Evolutionary conservation across 1,284 basidiomycete genomes (phyloP).

Genomic region (Stygiomarasmius scandens): DNA sequence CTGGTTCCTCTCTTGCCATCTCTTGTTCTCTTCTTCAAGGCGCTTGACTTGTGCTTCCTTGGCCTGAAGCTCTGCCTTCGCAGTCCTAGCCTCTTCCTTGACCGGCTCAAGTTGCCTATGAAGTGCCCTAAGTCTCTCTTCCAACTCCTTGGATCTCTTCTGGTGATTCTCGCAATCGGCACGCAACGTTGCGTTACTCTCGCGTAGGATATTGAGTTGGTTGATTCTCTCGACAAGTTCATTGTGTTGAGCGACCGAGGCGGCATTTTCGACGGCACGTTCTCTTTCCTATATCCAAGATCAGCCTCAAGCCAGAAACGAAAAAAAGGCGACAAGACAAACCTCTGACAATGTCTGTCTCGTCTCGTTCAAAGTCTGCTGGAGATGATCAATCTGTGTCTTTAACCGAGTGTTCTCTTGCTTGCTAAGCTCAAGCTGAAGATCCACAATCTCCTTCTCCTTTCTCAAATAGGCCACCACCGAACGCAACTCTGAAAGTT

Average conservation of each 20-base stretch:
- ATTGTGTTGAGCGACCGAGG: slow-evolving; percentile 80
- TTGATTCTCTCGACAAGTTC: slow-evolving; percentile 89
- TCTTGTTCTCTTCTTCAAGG: slow-evolving; percentile 78
- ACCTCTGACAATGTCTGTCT: slow-evolving; percentile 69
- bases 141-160: slow-evolving; percentile 68
- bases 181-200: slow-evolving; percentile 86
- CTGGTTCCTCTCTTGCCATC: slow-evolving; percentile 85
- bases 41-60: slow-evolving; percentile 69
- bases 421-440: slow-evolving; percentile 85
- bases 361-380: slow-evolving; percentile 71
- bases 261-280: slow-evolving; percentile 66
- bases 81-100: slow-evolving; percentile 68
- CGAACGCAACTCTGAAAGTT: slow-evolving; percentile 73
- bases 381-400: slow-evolving; percentile 75
- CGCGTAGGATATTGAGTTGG: slow-evolving; percentile 83
- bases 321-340: slow-evolving; percentile 13
- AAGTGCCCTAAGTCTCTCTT: slow-evolving; percentile 61
- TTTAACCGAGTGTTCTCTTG: slow-evolving; percentile 82
- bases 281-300: slow-evolving; percentile 70
- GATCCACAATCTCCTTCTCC: slow-evolving; percentile 89
- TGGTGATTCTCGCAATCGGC: slow-evolving; percentile 71
- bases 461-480: slow-evolving; percentile 84
- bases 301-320: slow-evolving; percentile 1
- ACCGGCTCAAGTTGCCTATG: slow-evolving; percentile 74
- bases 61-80: slow-evolving; percentile 77